phyloP scores from a whole-genome alignment of 2,329 filamentous ascomycete genomes.

The Scleromitrula shiraiana region DNA sequence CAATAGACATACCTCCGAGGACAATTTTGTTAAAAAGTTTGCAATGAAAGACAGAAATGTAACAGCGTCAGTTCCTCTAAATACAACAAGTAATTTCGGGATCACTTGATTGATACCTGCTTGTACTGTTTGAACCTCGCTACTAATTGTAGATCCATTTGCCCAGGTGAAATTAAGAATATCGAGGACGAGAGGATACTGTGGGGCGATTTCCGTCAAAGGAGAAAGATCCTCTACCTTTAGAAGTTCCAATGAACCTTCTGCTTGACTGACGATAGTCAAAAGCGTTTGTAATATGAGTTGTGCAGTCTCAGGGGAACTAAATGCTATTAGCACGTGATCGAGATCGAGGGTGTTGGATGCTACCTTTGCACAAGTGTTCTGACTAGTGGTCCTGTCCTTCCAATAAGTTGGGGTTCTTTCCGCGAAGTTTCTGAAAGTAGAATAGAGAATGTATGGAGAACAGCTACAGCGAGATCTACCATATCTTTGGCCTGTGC shows the following conservation, averaged over 20 bases:
- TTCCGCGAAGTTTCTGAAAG: slow-evolving; percentile 41
- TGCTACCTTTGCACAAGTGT: slow-evolving; percentile 47
- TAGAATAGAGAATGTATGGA: slow-evolving; percentile 53
- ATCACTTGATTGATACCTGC: slow-evolving; percentile 41
- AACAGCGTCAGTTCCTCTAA: slow-evolving; percentile 51
- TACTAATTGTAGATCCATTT: slow-evolving; percentile 34
- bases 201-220: slow-evolving; percentile 48
- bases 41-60: slow-evolving; percentile 52
- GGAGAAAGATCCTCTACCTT: slow-evolving; percentile 44
- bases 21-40: slow-evolving; percentile 41
- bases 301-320: slow-evolving; percentile 43
- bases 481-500: slow-evolving; percentile 51
- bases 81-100: slow-evolving; percentile 42
- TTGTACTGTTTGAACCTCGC: slow-evolving; percentile 29
- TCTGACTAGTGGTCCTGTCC: slow-evolving; percentile 46
- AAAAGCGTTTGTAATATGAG: slow-evolving; percentile 50
- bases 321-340: slow-evolving; percentile 25
- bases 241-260: slow-evolving; percentile 43
- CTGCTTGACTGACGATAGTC: slow-evolving; percentile 43
- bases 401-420: slow-evolving; percentile 40
- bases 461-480: slow-evolving; percentile 52
- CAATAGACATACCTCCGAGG: slow-evolving; percentile 36
- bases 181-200: slow-evolving; percentile 45
- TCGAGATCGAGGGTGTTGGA: background rate
- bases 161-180: slow-evolving; percentile 51